These are phyloP conservation scores for Pythium vanterpoolii DNA, from an alignment of 352 stramenopile genomes.

Conservation along the genomic window DNA sequence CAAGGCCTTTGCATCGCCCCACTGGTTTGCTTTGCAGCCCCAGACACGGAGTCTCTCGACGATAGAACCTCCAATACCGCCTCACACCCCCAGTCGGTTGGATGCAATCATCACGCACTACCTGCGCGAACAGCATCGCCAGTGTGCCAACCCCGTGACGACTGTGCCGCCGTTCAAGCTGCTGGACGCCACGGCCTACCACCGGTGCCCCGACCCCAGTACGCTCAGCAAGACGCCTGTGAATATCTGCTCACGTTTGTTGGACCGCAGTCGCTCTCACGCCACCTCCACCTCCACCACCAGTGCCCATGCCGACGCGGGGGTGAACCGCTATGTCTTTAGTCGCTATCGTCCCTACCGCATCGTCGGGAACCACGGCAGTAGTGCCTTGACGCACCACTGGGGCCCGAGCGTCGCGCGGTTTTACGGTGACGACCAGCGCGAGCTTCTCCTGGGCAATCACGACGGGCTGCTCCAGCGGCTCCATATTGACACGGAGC, in stretches of 20 bases:
- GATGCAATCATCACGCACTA: slow-evolving; percentile 88
- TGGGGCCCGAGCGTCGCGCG: slow-evolving; percentile 60
- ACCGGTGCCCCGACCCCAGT: slow-evolving; percentile 75
- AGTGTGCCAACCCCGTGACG: slow-evolving; percentile 83
- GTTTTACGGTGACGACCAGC: slow-evolving; percentile 64
- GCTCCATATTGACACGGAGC: slow-evolving; percentile 60
- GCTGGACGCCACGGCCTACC: slow-evolving; percentile 42
- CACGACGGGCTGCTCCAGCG: slow-evolving; percentile 62
- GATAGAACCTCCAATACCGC: background rate
- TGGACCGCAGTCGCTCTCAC: slow-evolving; percentile 47
- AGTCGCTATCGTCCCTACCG: slow-evolving; percentile 74
- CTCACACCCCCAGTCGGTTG: slow-evolving; percentile 38
- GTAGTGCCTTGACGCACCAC: slow-evolving; percentile 31
- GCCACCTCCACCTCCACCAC: slow-evolving; percentile 31
- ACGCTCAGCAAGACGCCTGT: slow-evolving; percentile 38
- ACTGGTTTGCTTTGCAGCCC: slow-evolving; percentile 3
- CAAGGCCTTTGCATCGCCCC: slow-evolving; percentile 15
- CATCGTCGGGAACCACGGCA: slow-evolving; percentile 48
- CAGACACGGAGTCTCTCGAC: background rate
- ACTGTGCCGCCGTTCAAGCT: slow-evolving; percentile 86
- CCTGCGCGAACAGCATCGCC: slow-evolving; percentile 83
- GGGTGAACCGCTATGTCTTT: slow-evolving; percentile 75
- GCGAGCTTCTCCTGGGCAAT: slow-evolving; percentile 70
- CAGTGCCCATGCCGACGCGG: slow-evolving; percentile 54
- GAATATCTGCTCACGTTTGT: slow-evolving; percentile 63